Conservation (phyloP, 495 filamentous ascomycete species). For the Tetracladium setigerum region DNA sequence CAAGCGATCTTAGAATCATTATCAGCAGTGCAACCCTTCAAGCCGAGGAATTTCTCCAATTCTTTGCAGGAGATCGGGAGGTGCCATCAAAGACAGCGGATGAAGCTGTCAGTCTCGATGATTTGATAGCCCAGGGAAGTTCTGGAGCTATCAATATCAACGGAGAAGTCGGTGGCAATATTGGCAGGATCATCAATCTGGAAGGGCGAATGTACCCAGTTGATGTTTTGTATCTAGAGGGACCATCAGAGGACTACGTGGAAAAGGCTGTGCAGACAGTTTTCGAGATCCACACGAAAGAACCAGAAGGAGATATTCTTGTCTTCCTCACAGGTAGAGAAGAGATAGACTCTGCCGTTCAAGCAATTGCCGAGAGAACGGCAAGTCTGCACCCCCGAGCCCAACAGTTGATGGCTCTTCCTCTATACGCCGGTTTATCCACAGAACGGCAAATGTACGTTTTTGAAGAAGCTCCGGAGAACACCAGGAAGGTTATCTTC, state of each 20-base stretch:
- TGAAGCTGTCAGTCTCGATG: conserved; percentile 20
- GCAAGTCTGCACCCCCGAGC: conserved; percentile 64
- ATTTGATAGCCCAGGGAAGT: conserved; percentile 16
- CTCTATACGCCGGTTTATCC: conserved; percentile 83
- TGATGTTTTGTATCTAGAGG: conserved; percentile 76
- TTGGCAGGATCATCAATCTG: conserved; percentile 75
- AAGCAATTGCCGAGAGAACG: conserved; percentile 71
- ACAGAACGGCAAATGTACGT: conserved; percentile 89
- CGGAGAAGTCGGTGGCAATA: conserved; percentile 19
- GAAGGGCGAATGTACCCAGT: conserved; percentile 92
- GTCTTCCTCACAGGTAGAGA: conserved; percentile 90
- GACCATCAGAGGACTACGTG: conserved; percentile 80
- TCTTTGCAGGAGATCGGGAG: conserved; percentile 55
- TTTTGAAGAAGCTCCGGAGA: conserved; percentile 80
- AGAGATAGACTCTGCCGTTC: conserved; percentile 79
- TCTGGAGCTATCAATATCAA: conserved; percentile 17
- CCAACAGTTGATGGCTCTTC: conserved; percentile 64
- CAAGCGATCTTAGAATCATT: conserved; percentile 73
- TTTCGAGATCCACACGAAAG: conserved; percentile 87
- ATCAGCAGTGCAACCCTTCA: conserved; percentile 93
- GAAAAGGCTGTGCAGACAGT: conserved; percentile 82
- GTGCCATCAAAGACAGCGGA: conserved; percentile 17
- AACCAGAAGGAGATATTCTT: conserved; percentile 83
- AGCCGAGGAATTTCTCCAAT: conserved; percentile 78
- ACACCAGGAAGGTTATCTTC: conserved; percentile 84